phyloP scores from a whole-genome alignment of 495 filamentous ascomycete species.

The Xylaria longipes region DNA sequence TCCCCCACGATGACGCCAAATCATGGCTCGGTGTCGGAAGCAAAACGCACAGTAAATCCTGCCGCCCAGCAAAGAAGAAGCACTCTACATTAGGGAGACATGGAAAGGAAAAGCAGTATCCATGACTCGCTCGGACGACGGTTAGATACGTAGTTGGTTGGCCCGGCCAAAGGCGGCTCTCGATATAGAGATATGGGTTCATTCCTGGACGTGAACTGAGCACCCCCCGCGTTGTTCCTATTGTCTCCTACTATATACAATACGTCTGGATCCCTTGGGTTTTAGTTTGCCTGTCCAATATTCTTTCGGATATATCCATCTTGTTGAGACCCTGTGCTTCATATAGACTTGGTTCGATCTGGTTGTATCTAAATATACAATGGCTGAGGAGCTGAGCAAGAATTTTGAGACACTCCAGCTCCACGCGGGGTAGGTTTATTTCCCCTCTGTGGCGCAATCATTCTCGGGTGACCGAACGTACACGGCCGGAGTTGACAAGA shows the following conservation, averaged over 20 bases:
- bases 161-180: neutral
- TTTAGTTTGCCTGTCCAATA: neutral
- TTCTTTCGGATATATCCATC: neutral
- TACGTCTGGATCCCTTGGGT: neutral
- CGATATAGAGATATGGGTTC: neutral
- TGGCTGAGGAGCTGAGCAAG: slow-evolving; percentile 48
- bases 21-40: slow-evolving; percentile 21
- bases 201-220: neutral
- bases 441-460: neutral
- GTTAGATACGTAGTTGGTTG: neutral
- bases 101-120: neutral
- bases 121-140: neutral
- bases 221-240: neutral
- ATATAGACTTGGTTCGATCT: neutral
- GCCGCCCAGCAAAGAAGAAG: neutral
- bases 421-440: slow-evolving; percentile 79
- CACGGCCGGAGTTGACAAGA: slow-evolving; percentile 27
- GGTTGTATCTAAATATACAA: slow-evolving; percentile 15
- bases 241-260: neutral
- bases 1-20: slow-evolving; percentile 25
- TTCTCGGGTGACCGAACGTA: slow-evolving; percentile 11
- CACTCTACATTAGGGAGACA: neutral
- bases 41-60: neutral
- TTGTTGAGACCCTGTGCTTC: slow-evolving; percentile 2
- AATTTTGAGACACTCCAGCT: slow-evolving; percentile 95